Conservation (phyloP, 495 filamentous ascomycete genomes). For the Astrothelium macrocarpum region DNA sequence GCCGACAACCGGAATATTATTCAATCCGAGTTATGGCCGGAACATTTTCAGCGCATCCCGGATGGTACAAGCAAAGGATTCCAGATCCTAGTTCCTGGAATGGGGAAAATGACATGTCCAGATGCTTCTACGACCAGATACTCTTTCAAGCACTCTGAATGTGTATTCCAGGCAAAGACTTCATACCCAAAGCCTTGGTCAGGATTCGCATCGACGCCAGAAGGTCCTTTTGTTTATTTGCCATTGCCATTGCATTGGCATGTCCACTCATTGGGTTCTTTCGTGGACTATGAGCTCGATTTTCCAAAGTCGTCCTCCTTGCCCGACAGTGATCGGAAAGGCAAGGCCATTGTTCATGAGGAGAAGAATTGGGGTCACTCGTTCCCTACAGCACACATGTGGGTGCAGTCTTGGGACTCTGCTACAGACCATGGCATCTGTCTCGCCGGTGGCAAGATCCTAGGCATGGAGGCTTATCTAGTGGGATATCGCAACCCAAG, state of each 20-base stretch:
- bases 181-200: conserved; percentile 31
- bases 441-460: conserved; percentile 36
- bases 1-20: conserved; percentile 21
- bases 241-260: conserved; percentile 42
- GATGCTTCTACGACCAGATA: conserved; percentile 25
- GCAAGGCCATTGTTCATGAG: conserved; percentile 32
- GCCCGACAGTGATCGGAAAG: conserved; percentile 22
- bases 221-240: conserved; percentile 29
- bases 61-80: conserved; percentile 22
- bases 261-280: conserved; percentile 35
- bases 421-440: conserved; percentile 21
- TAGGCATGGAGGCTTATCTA: conserved; percentile 38
- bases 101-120: conserved; percentile 22
- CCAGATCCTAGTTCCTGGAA: conserved; percentile 23
- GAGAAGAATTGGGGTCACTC: conserved; percentile 41
- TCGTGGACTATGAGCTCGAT: conserved; percentile 26
- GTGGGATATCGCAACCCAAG: conserved; percentile 32
- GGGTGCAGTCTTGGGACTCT: conserved; percentile 31
- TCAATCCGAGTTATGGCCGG: conserved; percentile 29
- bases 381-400: conserved; percentile 39
- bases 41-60: conserved; percentile 18
- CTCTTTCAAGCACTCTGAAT: conserved; percentile 20
- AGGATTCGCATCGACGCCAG: conserved; percentile 15
- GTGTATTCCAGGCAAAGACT: conserved; percentile 29
- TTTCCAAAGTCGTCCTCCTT: conserved; percentile 19